Evolutionary conservation across 164 flowering plant species (phyloP).

Genomic region (Vitis rupestris): DNA sequence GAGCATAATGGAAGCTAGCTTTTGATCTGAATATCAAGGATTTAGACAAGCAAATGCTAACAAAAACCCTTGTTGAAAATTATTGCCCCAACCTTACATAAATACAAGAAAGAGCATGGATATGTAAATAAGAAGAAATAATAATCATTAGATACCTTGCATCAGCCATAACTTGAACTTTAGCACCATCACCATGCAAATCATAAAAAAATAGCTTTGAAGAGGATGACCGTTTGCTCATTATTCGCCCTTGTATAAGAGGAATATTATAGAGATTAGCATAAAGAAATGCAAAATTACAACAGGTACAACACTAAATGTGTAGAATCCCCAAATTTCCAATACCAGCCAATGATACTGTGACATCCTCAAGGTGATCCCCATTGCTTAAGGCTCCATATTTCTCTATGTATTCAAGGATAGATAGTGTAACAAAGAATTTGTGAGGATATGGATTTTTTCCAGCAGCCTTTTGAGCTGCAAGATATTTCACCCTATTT

Average conservation of each 20-base stretch:
- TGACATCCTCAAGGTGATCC: constrained; percentile 60
- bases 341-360: constrained; percentile 74
- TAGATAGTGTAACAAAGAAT: constrained; percentile 56
- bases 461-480: constrained; percentile 55
- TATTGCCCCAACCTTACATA: neutral
- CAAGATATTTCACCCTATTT: constrained; percentile 71
- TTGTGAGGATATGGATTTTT: constrained; percentile 90
- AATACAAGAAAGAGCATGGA: neutral
- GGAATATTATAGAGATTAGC: neutral
- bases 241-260: constrained; percentile 62
- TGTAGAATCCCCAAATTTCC: neutral
- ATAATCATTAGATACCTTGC: constrained; percentile 47
- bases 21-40: too few relatives aligned
- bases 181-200: constrained; percentile 63
- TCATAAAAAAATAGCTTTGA: constrained; percentile 90
- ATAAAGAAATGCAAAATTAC: neutral
- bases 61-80: neutral
- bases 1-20: too few relatives aligned
- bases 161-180: constrained; percentile 95
- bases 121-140: neutral
- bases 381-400: constrained; percentile 57
- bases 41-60: too few relatives aligned
- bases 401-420: constrained; percentile 53
- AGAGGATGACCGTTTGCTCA: constrained; percentile 84
- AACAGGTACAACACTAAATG: neutral